Evolutionary conservation across 805 yeast genomes (phyloP).

Genomic region (Wickerhamia fluorescens): DNA sequence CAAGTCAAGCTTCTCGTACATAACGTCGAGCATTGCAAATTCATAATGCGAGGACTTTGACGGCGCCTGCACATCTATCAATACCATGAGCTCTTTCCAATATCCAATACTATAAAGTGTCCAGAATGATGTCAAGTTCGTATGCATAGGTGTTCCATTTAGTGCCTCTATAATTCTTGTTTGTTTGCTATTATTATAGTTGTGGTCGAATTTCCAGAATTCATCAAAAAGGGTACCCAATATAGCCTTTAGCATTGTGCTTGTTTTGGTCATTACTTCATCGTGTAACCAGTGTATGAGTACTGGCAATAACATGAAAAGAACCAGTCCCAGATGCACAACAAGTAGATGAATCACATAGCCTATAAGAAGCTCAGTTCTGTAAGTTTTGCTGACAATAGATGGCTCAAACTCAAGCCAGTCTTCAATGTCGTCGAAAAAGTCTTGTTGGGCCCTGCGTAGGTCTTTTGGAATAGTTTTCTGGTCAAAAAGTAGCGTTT

Average conservation of each 20-base stretch:
- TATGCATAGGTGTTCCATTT: conserved; percentile 7
- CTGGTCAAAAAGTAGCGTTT: conserved; percentile 18
- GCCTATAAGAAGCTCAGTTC: conserved; percentile 22
- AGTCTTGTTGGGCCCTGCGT: conserved; percentile 13
- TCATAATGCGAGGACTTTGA: conserved; percentile 5
- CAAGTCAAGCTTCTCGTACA: conserved; percentile 18
- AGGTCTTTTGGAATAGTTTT: conserved; percentile 20
- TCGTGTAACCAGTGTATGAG: conserved; percentile 33
- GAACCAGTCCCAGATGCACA: conserved; percentile 25
- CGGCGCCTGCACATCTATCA: no score
- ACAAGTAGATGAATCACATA: conserved; percentile 28
- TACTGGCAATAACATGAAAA: conserved; percentile 27
- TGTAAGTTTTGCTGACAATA: conserved; percentile 13
- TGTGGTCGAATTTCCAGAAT: conserved; percentile 15
- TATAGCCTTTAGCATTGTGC: no score
- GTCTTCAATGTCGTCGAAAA: conserved; percentile 28
- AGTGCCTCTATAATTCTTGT: conserved; percentile 7
- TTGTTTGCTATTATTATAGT: conserved; percentile 9
- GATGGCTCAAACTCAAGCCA: conserved; percentile 32
- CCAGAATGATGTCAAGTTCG: conserved; percentile 17
- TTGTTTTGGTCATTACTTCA: no score
- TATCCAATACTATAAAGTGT: conserved; percentile 17
- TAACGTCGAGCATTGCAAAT: conserved; percentile 1
- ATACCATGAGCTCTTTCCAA: conserved; percentile 20
- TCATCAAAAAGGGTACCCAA: no score